phyloP scores from a whole-genome alignment of 1,284 basidiomycete species.

The Melampsora americana region DNA sequence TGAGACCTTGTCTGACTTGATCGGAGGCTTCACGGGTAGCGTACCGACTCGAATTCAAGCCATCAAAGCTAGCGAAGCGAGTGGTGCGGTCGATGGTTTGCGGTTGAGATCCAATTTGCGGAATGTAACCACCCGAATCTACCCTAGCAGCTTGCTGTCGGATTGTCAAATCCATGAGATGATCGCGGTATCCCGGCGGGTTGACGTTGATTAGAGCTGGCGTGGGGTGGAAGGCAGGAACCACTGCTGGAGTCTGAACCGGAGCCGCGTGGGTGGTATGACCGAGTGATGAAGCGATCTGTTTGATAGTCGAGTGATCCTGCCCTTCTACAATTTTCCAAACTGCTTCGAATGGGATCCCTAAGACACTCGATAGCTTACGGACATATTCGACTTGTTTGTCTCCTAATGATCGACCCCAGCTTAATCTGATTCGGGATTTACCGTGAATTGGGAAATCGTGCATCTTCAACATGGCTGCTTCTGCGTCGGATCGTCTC shows the following conservation, averaged over 20 bases:
- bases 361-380: slow-evolving; percentile 24
- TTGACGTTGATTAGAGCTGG: neutral
- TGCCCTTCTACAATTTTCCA: slow-evolving; percentile 42
- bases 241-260: neutral
- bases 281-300: slow-evolving; percentile 23
- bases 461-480: slow-evolving; percentile 92
- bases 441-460: slow-evolving; percentile 88
- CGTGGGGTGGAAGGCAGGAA: neutral
- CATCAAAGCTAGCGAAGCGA: too few species aligned
- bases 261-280: neutral
- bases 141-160: neutral
- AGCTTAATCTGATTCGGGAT: slow-evolving; percentile 75
- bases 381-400: slow-evolving; percentile 47
- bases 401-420: slow-evolving; percentile 65
- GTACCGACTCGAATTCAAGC: too few species aligned
- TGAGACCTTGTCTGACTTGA: too few species aligned
- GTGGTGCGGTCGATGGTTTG: too few species aligned
- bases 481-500: slow-evolving; percentile 81
- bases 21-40: too few species aligned
- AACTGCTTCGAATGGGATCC: slow-evolving; percentile 36
- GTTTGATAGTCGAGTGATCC: slow-evolving; percentile 36
- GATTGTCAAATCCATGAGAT: neutral
- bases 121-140: neutral
- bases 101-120: neutral
- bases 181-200: neutral